A percentile compares a stretch with the other conserved stretches of the same genome.
Conservation (phyloP, 2,329 filamentous ascomycete genomes). For the Aspergillus costaricaensis region DNA sequence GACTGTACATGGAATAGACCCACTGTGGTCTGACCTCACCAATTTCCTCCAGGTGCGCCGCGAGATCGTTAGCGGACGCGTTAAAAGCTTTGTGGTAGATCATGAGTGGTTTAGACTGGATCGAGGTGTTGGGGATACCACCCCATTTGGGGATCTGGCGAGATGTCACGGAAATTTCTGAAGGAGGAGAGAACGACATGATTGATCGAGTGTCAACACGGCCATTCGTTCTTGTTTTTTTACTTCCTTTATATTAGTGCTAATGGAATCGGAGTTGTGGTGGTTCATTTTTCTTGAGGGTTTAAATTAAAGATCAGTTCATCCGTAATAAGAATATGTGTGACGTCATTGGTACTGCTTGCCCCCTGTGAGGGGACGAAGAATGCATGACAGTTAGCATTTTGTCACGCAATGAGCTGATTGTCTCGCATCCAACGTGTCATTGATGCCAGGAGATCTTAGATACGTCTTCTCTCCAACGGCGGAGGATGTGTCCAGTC, state of each 20-base stretch:
- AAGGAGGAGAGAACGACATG: slow-evolving; percentile 48
- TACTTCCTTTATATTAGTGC: neutral
- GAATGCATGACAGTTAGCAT: too few relatives aligned
- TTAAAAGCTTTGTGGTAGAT: slow-evolving; percentile 66
- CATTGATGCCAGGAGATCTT: neutral
- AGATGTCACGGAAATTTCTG: slow-evolving; percentile 57
- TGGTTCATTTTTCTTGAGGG: neutral
- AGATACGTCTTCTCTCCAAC: neutral
- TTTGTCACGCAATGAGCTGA: too few relatives aligned
- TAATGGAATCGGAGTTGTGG: neutral
- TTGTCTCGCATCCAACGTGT: neutral
- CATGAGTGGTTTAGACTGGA: slow-evolving; percentile 63
- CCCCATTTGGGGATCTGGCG: slow-evolving; percentile 61
- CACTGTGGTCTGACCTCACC: slow-evolving; percentile 64
- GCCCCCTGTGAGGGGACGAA: too few relatives aligned
- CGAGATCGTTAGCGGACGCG: slow-evolving; percentile 53
- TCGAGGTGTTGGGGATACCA: slow-evolving; percentile 64
- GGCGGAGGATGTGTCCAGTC: neutral
- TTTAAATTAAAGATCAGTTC: neutral
- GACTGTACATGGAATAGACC: slow-evolving; percentile 69
- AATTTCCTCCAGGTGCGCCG: slow-evolving; percentile 56
- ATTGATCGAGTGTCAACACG: neutral
- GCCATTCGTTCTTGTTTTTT: neutral
- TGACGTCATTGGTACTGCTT: neutral
- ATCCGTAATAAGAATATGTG: neutral